These are phyloP conservation scores for Boletus barrowsii DNA, from an alignment of 768 basidiomycete species.

Conservation along the genomic window DNA sequence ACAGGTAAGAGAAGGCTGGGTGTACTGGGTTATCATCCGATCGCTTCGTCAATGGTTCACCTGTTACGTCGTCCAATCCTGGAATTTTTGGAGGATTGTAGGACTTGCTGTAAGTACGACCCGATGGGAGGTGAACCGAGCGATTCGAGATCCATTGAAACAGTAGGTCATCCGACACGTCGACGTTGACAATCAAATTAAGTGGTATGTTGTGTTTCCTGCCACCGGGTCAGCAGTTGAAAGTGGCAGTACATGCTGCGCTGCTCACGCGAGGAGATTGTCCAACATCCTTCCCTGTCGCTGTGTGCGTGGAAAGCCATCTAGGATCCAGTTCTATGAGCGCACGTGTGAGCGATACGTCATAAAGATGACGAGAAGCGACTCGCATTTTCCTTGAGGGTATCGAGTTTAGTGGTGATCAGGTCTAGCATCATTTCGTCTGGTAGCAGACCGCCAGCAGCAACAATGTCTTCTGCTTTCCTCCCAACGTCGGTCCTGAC, in stretches of 20 bases:
- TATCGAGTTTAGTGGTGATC: slow-evolving; percentile 65
- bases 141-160: slow-evolving; percentile 79
- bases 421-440: slow-evolving; percentile 78
- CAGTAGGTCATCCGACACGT: slow-evolving; percentile 81
- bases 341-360: slow-evolving; percentile 5
- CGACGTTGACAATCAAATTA: slow-evolving; percentile 77
- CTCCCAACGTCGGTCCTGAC: slow-evolving; percentile 66
- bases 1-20: not conserved
- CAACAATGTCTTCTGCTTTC: slow-evolving; percentile 75
- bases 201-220: slow-evolving; percentile 65
- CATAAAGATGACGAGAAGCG: slow-evolving; percentile 3
- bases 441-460: slow-evolving; percentile 68
- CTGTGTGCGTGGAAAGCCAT: slow-evolving; percentile 87
- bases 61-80: slow-evolving; percentile 81
- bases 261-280: slow-evolving; percentile 58
- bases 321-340: slow-evolving; percentile 79
- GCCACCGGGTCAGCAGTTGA: not conserved
- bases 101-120: slow-evolving; percentile 81
- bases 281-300: slow-evolving; percentile 77
- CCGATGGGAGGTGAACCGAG: slow-evolving; percentile 82
- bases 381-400: slow-evolving; percentile 57
- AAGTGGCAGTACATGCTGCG: not conserved
- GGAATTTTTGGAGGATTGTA: slow-evolving; percentile 79
- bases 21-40: slow-evolving; percentile 85
- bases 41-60: slow-evolving; percentile 75